Conservation (phyloP, 2,329 filamentous ascomycete genomes). For the Hysterium pulicare region DNA sequence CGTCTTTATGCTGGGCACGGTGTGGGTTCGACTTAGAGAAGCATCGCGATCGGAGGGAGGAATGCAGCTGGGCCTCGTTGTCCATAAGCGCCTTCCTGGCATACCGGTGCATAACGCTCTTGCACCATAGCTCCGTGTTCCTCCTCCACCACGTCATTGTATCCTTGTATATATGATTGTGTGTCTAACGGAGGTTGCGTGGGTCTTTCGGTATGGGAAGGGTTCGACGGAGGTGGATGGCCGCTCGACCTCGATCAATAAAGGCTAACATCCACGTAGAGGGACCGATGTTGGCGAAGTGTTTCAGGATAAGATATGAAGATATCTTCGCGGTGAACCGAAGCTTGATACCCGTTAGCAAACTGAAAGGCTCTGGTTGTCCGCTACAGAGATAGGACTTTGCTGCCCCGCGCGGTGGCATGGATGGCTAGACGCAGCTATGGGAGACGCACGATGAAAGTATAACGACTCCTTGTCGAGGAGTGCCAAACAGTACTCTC, state of each 20-base stretch:
- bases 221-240: not conserved
- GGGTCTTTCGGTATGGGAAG: not conserved
- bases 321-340: not conserved
- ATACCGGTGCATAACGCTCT: constrained; percentile 21
- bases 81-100: constrained; percentile 20
- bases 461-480: too few species aligned
- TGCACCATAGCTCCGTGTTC: constrained; percentile 21
- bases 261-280: not conserved
- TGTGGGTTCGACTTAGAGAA: constrained; percentile 24
- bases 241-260: not conserved
- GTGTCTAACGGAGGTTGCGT: not conserved
- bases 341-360: not conserved
- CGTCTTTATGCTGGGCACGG: constrained; percentile 20
- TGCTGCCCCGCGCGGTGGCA: not conserved
- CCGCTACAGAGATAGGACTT: not conserved
- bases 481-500: too few species aligned
- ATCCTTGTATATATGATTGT: not conserved
- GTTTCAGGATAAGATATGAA: too few species aligned
- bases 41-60: constrained; percentile 11
- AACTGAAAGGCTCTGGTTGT: not conserved
- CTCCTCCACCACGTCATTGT: constrained; percentile 30
- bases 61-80: constrained; percentile 11
- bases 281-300: not conserved
- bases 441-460: not conserved
- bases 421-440: not conserved